Conservation (phyloP, 345 rosid genomes). For the Ceriops zippeliana region DNA sequence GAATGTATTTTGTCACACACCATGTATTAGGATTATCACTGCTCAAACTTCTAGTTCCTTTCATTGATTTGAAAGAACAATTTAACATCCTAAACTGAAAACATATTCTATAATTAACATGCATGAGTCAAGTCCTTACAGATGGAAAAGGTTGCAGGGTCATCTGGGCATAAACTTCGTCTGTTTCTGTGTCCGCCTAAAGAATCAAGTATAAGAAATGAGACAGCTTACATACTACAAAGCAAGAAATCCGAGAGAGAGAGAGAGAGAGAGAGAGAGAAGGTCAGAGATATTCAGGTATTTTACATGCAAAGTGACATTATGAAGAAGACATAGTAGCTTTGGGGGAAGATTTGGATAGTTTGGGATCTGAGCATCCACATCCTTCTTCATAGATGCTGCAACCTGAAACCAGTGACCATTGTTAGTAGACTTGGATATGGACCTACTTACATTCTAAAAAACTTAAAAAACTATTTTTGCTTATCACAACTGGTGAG, state of each 20-base stretch:
- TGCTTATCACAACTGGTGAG: background rate
- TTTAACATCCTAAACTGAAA: background rate
- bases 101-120: conserved; percentile 8
- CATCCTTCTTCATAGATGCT: conserved; percentile 82
- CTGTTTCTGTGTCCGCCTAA: conserved; percentile 93
- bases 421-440: background rate
- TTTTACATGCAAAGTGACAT: conserved; percentile 76
- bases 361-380: conserved; percentile 71
- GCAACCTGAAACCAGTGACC: conserved; percentile 65
- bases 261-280: background rate
- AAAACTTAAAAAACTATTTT: background rate
- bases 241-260: background rate
- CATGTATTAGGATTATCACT: background rate
- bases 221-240: background rate
- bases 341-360: conserved; percentile 90
- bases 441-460: conserved; percentile 1
- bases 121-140: conserved; percentile 36
- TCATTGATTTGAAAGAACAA: conserved; percentile 11
- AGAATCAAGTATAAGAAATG: conserved; percentile 28
- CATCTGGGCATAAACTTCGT: conserved; percentile 98
- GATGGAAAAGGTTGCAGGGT: conserved; percentile 81
- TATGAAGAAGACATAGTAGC: conserved; percentile 78
- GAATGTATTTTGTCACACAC: background rate
- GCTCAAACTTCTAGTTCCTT: conserved; percentile 9
- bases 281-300: background rate